Conservation (phyloP, 768 basidiomycete genomes). For the Lactarius indigo region DNA sequence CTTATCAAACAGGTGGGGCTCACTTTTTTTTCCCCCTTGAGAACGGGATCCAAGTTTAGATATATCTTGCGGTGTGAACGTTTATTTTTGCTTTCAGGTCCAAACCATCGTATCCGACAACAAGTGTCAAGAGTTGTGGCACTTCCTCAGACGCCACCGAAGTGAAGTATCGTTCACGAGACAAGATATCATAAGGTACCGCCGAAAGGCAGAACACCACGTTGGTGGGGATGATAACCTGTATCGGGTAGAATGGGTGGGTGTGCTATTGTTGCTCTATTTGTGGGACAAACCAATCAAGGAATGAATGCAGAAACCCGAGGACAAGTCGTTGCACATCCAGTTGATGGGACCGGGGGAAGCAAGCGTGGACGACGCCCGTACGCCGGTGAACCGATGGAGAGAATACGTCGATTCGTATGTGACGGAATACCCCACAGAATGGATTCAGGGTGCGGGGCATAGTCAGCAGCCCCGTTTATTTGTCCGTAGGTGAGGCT, state of each 20-base stretch:
- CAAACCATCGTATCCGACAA: constrained; percentile 82
- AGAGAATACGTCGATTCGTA: constrained; percentile 71
- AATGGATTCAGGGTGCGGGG: constrained; percentile 54
- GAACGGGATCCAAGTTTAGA: background rate
- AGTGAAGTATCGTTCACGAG: constrained; percentile 47
- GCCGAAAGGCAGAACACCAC: constrained; percentile 74
- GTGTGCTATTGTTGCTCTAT: constrained; percentile 27
- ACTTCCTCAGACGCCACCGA: constrained; percentile 65
- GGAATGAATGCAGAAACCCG: constrained; percentile 44
- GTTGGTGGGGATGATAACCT: constrained; percentile 73
- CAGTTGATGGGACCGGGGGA: constrained; percentile 61
- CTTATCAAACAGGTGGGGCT: constrained; percentile 84
- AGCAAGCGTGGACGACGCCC: constrained; percentile 58
- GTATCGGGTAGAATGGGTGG: constrained; percentile 78
- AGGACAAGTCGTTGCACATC: constrained; percentile 53
- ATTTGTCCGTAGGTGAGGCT: constrained; percentile 15
- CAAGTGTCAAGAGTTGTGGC: constrained; percentile 84
- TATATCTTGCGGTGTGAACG: constrained; percentile 7
- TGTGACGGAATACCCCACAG: constrained; percentile 65
- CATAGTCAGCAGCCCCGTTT: constrained; percentile 34
- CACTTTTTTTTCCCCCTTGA: background rate
- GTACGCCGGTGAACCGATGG: constrained; percentile 56
- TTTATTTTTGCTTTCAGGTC: constrained; percentile 46
- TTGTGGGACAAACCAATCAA: constrained; percentile 8
- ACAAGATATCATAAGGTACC: constrained; percentile 71